Base-by-base conservation (phyloP, 805 yeast genomes). In the Cyberlindnera samutprakarnensis region DNA sequence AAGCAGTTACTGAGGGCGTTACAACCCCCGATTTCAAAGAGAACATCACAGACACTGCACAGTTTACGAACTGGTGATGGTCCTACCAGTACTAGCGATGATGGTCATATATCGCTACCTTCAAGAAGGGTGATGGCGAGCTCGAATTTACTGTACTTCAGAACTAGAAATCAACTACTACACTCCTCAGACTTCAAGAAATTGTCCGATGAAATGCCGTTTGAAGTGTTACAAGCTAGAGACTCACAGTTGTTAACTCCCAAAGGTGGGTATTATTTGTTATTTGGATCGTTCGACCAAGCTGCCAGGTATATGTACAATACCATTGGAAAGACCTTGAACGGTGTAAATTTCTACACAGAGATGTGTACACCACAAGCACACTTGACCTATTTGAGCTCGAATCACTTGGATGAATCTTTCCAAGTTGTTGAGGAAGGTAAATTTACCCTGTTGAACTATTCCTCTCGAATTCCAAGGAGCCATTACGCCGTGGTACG, bases 261-360 rank as follows among this genome's bases (percentile, higher is more conserved):
- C 18, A 54, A 62, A 37, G 68, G 70, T 25, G 62, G 66, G 5
- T 75, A 74, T 49, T 78, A 68, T 47, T 51, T 80, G 22, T 48
- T 72, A 6, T 80, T 80, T 45, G 58, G 59, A 5, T 53, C 58
- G 24, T 47, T 52, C 23, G 58, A 61, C 17, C 67, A 64, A 14
- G 84, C 86, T 0, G 60, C 70, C 14, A 60, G 61, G 4, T 78
- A 68, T 49, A 62, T 60, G 51, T 46, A 61, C 14, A 82, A 75
- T 41, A 69, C 78, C 1, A 36, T 49, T 10, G 64, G 66, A 7
- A 64, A 68, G 32, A 57, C 59, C 33, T 46, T 78, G 22, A 69
- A 75, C 42, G 84, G 85, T 2, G 46, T 62, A 28, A 59, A 57
- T 17, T 46, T 73, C 14, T 53, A 64, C 18, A 53, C 74, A 20